Base-by-base conservation (phyloP, 768 basidiomycete species). In the Hebeloma cylindrosporum region DNA sequence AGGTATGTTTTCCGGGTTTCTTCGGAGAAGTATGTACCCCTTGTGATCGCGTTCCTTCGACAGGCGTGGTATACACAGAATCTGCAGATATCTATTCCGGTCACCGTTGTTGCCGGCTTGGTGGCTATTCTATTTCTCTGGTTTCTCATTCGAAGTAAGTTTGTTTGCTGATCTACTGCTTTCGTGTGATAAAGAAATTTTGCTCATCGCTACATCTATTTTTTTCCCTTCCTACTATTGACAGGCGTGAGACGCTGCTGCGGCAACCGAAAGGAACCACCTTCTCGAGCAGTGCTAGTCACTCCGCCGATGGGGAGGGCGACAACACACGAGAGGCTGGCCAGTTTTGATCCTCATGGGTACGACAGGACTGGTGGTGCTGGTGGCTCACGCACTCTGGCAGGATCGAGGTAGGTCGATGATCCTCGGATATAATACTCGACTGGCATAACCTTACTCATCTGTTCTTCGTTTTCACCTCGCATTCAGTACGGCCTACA, bases 61-160 rank as follows among this genome's bases (percentile, higher is more conserved):
- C 52, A 85, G 83, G 73, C 86, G 4, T 88, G 85, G 87, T 88
- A 85, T 61, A 67, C 62, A 5, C 77, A 81, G 50, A 91, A 91
- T 66, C 75, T 88, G 8, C 82, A 85, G 60, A 86, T 90, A 48
- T 71, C 87, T 18, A 85, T 92, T 54, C 87, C 89, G 14, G 78
- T 91, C 43, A 85, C 88, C 13, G 67, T 91, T 44, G 83, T 85
- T 27, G 85, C 71, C 20, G 85, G 77, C 11, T 60, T 91, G 41
- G 51, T 89, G 40, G 69, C 74, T 10, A 62, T 92, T 27, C 60
- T 83, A 30, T 59, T 86, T 44, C 49, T 91, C 39, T 80, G 71
- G 67, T 66, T 57, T 17, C 53, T 84, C 30, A 52, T 73, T 44
- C 64, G 65, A 57, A 57, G 79, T 77, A 42, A 36, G 73, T 65